phyloP scores from a whole-genome alignment of 768 basidiomycete genomes.

The Dioszegia aurantiaca region DNA sequence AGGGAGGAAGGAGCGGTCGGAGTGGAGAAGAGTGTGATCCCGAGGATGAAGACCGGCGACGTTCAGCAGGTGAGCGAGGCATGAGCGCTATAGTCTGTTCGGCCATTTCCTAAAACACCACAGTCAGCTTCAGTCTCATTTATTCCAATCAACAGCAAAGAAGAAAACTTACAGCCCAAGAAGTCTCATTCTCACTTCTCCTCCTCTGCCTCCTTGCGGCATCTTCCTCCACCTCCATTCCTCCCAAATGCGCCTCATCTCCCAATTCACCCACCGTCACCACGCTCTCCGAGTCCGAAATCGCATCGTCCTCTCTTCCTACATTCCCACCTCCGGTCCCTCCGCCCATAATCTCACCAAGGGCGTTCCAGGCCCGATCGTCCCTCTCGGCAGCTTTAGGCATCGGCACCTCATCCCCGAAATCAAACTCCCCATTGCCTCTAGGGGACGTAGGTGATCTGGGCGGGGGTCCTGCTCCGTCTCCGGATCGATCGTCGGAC shows the following conservation, averaged over 20 bases:
- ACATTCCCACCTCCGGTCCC: constrained; percentile 46
- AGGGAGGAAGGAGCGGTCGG: constrained; percentile 67
- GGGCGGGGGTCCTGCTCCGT: no score
- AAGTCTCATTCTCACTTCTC: constrained; percentile 65
- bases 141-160: not conserved
- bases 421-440: constrained; percentile 2
- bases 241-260: constrained; percentile 66
- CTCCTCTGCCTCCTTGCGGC: constrained; percentile 11
- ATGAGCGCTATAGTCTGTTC: constrained; percentile 90
- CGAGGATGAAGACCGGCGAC: constrained; percentile 64
- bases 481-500: no score
- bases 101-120: constrained; percentile 74
- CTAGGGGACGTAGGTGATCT: not conserved
- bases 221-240: constrained; percentile 19
- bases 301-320: constrained; percentile 59
- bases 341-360: constrained; percentile 63
- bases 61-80: constrained; percentile 81
- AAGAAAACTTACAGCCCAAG: constrained; percentile 79
- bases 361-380: constrained; percentile 70
- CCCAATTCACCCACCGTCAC: constrained; percentile 84
- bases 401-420: constrained; percentile 9
- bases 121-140: constrained; percentile 11
- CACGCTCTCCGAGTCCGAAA: constrained; percentile 92
- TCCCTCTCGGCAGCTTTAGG: constrained; percentile 33
- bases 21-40: constrained; percentile 60